phyloP scores from a whole-genome alignment of 2,329 filamentous ascomycete species.

The Periconia macrospinosa region DNA sequence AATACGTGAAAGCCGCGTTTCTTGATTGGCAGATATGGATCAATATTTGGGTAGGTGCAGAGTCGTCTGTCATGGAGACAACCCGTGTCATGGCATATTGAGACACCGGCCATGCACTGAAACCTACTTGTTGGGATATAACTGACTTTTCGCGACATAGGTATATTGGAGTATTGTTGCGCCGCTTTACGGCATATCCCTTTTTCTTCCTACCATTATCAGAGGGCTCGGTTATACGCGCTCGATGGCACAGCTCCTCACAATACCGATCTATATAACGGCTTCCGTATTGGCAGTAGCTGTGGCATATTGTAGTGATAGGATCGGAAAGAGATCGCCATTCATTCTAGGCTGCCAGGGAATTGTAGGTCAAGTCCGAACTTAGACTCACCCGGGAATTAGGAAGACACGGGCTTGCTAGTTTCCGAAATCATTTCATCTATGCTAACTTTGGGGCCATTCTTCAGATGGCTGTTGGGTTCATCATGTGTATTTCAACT shows the following conservation, averaged over 20 bases:
- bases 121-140: too few species aligned
- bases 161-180: slow-evolving; percentile 63
- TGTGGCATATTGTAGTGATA: slow-evolving; percentile 36
- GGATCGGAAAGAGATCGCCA: slow-evolving; percentile 33
- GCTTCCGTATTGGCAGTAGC: slow-evolving; percentile 38
- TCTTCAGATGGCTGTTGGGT: slow-evolving; percentile 32
- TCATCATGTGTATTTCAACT: slow-evolving; percentile 42
- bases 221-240: slow-evolving; percentile 43
- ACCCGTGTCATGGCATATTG: too few species aligned
- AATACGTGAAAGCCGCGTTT: slow-evolving; percentile 48
- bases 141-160: too few species aligned
- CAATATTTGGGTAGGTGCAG: slow-evolving; percentile 48
- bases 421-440: neutral
- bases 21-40: slow-evolving; percentile 52
- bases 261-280: slow-evolving; percentile 47
- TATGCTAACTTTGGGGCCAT: neutral
- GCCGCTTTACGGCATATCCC: slow-evolving; percentile 39
- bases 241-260: slow-evolving; percentile 46
- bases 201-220: slow-evolving; percentile 53
- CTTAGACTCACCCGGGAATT: too few species aligned
- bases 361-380: slow-evolving; percentile 9
- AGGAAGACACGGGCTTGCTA: neutral
- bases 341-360: slow-evolving; percentile 37
- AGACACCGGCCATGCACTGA: too few species aligned
- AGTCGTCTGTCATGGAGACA: too few species aligned